phyloP scores from a whole-genome alignment of 176 grass and related monocot genomes.

The Raddia distichophylla region DNA sequence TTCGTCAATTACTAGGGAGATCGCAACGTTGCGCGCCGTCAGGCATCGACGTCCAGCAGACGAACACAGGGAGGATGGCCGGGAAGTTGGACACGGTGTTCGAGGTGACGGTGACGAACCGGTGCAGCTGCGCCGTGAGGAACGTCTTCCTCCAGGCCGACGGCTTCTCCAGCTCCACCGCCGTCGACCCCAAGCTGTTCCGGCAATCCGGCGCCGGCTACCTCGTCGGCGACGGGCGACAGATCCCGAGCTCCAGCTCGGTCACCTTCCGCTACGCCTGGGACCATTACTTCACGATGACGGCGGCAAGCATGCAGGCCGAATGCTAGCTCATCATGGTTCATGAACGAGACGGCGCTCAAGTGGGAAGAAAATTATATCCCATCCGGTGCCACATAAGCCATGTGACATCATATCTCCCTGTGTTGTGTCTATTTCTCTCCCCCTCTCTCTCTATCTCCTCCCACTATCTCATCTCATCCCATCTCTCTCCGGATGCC shows the following conservation, averaged over 20 bases:
- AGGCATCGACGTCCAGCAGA: neutral
- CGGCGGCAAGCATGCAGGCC: neutral
- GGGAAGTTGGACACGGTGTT: neutral
- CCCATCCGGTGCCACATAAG: too few species aligned
- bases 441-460: too few species aligned
- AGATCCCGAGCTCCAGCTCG: neutral
- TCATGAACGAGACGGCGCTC: too few species aligned
- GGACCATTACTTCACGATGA: constrained; percentile 35
- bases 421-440: too few species aligned
- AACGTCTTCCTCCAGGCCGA: neutral
- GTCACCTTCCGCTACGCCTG: constrained; percentile 24
- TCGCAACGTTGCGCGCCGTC: neutral
- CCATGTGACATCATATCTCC: too few species aligned
- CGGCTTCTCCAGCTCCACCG: neutral
- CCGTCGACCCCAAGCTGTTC: neutral
- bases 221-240: neutral
- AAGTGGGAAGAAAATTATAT: too few species aligned
- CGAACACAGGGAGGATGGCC: neutral
- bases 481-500: too few species aligned
- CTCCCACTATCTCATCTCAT: too few species aligned
- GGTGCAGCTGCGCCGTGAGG: neutral
- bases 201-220: neutral
- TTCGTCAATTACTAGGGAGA: neutral
- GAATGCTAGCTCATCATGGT: constrained; percentile 6
- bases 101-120: constrained; percentile 11